Evolutionary conservation across 2,329 filamentous ascomycete species (phyloP), one percentile per base, ranked within the genome.

Genomic region (Drechslera avenae): DNA sequence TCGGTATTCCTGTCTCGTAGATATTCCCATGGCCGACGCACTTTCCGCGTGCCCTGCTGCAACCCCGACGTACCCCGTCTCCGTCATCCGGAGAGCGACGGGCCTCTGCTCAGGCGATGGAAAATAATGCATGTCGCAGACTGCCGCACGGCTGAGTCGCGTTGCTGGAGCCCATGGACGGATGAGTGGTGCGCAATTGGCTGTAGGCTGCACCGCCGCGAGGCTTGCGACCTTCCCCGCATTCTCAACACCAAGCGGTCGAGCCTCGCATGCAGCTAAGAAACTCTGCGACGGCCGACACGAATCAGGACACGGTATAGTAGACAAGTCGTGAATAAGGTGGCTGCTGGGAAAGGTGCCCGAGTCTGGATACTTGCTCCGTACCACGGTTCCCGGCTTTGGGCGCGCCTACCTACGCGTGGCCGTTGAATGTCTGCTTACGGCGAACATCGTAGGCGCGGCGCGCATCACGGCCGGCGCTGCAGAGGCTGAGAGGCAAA

Each of bases 141-240:
- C 56, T 46, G 32, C 43, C 54, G 43, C 42, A 30, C 49, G 41
- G 48, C 46, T 32, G 26, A 19, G n/a, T 28, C 45, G 34, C 37
- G 36, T 45, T 14, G 49, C 48, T 50, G 39, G 36, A 49, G 10
- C 21, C 33, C 35, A n/a, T 37, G 30, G 43, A 26, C 33, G 37
- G 33, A 34, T 43, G 17, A 57, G 32, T 40, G 32, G 40, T 40
- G 4, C 36, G 35, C 53, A 26, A 62, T 63, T 62, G 62, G 59
- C 53, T 51, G 31, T 53, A 43, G 17, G 43, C 23, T 37, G 34
- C 49, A 49, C 47, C 45, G 26, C 26, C 26, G 26, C 26, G 26
- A 28, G 47, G 41, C 54, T 52, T 45, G 57, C 50, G 47, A 50
- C 39, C 58, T 61, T 71, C 68, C 68, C 67, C 68, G 67, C 68